A percentile compares a stretch with the other conserved stretches of the same genome.
Conservation (phyloP, 2,329 filamentous ascomycete species). For the Leptographium wingfieldii region DNA sequence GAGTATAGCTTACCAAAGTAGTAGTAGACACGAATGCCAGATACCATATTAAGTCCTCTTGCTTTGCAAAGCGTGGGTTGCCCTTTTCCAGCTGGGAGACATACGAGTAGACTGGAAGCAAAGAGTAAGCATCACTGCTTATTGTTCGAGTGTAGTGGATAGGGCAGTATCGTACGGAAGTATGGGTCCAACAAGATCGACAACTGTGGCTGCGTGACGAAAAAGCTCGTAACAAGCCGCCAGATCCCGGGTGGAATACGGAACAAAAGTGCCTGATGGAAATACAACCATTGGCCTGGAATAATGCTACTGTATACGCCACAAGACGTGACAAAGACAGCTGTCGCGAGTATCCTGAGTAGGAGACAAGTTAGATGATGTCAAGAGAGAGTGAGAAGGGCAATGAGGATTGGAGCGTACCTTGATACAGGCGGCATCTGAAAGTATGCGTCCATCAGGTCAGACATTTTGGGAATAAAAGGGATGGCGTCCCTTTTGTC, state of each 20-base stretch:
- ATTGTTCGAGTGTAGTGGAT: not conserved
- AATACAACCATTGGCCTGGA: slow-evolving; percentile 37
- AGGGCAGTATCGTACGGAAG: slow-evolving; percentile 37
- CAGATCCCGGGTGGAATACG: slow-evolving; percentile 37
- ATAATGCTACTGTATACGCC: slow-evolving; percentile 46
- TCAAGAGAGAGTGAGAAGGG: not conserved
- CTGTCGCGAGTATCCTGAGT: slow-evolving; percentile 53
- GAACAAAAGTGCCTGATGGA: slow-evolving; percentile 39
- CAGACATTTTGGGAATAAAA: slow-evolving; percentile 20
- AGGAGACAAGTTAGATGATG: not conserved
- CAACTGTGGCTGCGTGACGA: slow-evolving; percentile 26
- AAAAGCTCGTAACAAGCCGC: slow-evolving; percentile 29
- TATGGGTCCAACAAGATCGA: slow-evolving; percentile 61
- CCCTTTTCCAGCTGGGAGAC: slow-evolving; percentile 59
- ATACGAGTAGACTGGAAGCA: slow-evolving; percentile 55
- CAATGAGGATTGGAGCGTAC: slow-evolving; percentile 16
- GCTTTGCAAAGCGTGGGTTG: slow-evolving; percentile 58
- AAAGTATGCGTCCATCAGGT: slow-evolving; percentile 27
- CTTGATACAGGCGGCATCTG: slow-evolving; percentile 28
- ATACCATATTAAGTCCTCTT: slow-evolving; percentile 73
- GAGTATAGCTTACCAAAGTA: slow-evolving; percentile 59
- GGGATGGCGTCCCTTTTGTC: not conserved
- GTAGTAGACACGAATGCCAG: slow-evolving; percentile 57
- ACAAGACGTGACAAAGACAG: slow-evolving; percentile 50
- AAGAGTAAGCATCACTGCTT: not conserved